Base-by-base conservation (phyloP, 306 rosid species). In the Astragalus membranaceus region DNA sequence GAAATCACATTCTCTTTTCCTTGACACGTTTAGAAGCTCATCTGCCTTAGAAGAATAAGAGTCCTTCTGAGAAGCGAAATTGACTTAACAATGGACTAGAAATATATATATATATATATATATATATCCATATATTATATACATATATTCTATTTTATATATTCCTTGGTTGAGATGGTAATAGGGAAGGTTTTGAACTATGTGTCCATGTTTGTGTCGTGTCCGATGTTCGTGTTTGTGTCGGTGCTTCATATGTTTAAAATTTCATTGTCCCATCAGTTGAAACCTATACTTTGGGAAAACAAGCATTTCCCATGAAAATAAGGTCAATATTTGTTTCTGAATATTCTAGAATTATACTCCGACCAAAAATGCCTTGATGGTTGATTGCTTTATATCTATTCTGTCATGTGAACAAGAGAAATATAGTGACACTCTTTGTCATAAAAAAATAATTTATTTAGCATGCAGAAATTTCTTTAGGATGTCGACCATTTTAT, bases 221-320 rank as follows among this genome's bases (percentile, higher is more conserved):
- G 26, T 23, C 26, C 26, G 2, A 23, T 23, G 26, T 23, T 23
- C 26, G 2, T 23, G 26, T 23, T 23, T 2, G 2, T 23, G 26
- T 23, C 2, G 26, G 26, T 23, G 26, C 26, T 23, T 23, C 26
- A 23, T 23, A 61, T 36, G 33, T 62, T 49, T 16, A 16, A 35
- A 51, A 14, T 41, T 53, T 66, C 51, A 20, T 39, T 48, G 10
- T 41, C 47, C 41, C 11, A 8, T 56, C 64, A 16, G 41, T 29
- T 73, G 65, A 78, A 73, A 54, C 48, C 67, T 10, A 3, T 50
- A 43, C 39, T 39, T 54, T 35, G 7, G 63, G 44, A 47, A 70
- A 64, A 60, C 54, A 64, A 64, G 42, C 57, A 60, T 63, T 71
- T 71, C 69, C 78, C 10, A 26, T 35, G 33, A 47, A 64, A 26